Evolutionary conservation across 129 eudicot genomes (phyloP).

Genomic region (Arctium lappa): DNA sequence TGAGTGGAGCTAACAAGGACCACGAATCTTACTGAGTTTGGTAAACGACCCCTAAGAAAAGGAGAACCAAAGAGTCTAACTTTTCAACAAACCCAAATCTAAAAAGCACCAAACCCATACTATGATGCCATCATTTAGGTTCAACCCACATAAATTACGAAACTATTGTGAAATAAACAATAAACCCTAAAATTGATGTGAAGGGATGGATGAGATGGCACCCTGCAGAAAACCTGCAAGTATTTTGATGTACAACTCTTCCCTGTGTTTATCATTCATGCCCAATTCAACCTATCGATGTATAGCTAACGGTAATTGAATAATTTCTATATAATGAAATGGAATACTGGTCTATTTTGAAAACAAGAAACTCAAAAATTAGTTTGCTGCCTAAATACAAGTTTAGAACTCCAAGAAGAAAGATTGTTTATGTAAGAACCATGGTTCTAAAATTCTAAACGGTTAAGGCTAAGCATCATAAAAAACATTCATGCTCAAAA

Average conservation of each 20-base stretch:
- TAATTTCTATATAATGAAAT: too few relatives aligned
- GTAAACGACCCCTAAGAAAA: background rate
- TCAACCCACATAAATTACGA: constrained; percentile 7
- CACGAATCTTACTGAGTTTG: too few relatives aligned
- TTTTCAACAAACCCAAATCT: constrained; percentile 1
- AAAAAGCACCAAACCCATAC: constrained; percentile 50
- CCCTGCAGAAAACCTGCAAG: constrained; percentile 68
- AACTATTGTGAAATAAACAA: constrained; percentile 6
- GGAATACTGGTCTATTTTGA: too few relatives aligned
- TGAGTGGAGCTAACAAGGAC: too few relatives aligned
- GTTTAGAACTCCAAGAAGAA: too few relatives aligned
- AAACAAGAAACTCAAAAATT: too few relatives aligned
- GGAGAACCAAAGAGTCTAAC: constrained; percentile 1
- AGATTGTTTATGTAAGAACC: too few relatives aligned
- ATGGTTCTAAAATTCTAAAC: too few relatives aligned
- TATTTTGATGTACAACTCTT: constrained; percentile 40
- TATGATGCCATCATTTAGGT: constrained; percentile 56
- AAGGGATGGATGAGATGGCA: constrained; percentile 51
- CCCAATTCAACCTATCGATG: constrained; percentile 5
- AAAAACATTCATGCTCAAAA: too few relatives aligned
- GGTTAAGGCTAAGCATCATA: too few relatives aligned
- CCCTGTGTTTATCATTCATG: constrained; percentile 33
- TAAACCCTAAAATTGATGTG: constrained; percentile 7
- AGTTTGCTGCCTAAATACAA: too few relatives aligned
- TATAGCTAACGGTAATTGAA: too few relatives aligned